Base-by-base conservation (phyloP, 768 basidiomycete species). In the Naganishia kalamii region DNA sequence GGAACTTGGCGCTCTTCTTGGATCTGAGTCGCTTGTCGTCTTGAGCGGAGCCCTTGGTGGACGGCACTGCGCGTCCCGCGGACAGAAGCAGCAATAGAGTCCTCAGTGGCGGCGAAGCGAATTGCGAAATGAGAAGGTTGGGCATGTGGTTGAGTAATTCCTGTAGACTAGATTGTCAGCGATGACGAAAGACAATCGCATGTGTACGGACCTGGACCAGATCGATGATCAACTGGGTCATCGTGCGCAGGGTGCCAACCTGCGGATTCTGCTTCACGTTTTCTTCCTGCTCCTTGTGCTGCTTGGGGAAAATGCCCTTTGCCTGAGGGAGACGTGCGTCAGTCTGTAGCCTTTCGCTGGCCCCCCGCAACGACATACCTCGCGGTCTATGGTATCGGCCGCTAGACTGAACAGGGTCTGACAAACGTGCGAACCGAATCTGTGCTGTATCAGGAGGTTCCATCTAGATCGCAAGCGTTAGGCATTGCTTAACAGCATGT, bases 341-440 rank as follows among this genome's bases (percentile, higher is more conserved):
- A 13, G 23, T 57, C 73, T 37, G 30, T 79, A 40, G n/a, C 48
- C 23, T 15, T 35, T 3, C 27, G 4, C 3, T 17, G 7, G n/a
- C 4, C 37, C 2, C 35, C 15, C 11, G 7, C 15, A 35, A 5
- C 37, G 13, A 57, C 54, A n/a, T 40, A 57, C 79, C 72, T 82
- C 81, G 37, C 81, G 73, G 59, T 80, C 79, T 10, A 81, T 69
- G 0, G 81, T 81, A 54, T 76, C 74, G 7, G 78, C 79, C 1
- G 73, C 75, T 10, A 80, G 70, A 6, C 82, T 83, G 69, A 97
- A 82, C 68, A 96, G 79, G 0, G 92, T 97, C 77, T 97, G 92
- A 71, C 88, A 88, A 7, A 96, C 93, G 84, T 97, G 93, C 27
- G 92, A 94, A 17, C 88, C 91, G 80, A 96, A 98, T 30, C 92